Base-by-base conservation (phyloP, 805 yeast species). In the Wickerhamomyces strasburgensis region DNA sequence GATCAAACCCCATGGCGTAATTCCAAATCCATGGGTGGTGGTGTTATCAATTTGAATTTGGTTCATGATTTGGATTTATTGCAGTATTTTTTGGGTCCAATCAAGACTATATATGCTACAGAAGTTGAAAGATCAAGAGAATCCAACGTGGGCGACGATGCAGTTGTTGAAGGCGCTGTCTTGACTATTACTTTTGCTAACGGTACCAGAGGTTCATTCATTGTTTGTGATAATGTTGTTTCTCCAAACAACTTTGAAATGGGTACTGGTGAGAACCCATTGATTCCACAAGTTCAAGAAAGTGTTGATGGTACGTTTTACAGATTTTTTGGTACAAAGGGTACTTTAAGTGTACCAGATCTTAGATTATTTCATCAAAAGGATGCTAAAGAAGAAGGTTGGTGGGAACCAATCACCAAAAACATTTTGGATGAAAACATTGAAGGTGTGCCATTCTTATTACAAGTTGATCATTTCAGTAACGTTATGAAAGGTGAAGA, bases 241-340 rank as follows among this genome's bases (percentile, higher is more conserved):
- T 46, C 50, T 14, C 48, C 50, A 5, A 33, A 35, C 29, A 46
- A 46, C 36, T 46, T 46, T 30, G 50, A 46, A 32, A 46, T 46
- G 48, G 50, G 50, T 5, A 46, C 50, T 2, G 50, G 50, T 27
- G 50, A 46, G 33, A 46, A 46, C 38, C 50, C 50, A 10, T 27
- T 46, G 38, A 43, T 46, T 24, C 43, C 44, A 29, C 23, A 46
- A 27, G 31, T 24, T 35, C 14, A 25, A 5, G 35, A 40, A 10
- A 37, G 44, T 3, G 35, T 39, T 6, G 50, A 46, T 25, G 50
- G 50, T 24, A 42, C 41, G 16, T 46, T 46, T 23, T 46, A 46
- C 18, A 32, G 48, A 21, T 39, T 46, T 40, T 46, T 46, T 28
- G 50, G 50, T n/a, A 37, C 50, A 7, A 29, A 37, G 19, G 50